Evolutionary conservation across 495 filamentous ascomycete species (phyloP), one percentile per base, ranked within the genome.

Genomic region (Amorphotheca resinae): DNA sequence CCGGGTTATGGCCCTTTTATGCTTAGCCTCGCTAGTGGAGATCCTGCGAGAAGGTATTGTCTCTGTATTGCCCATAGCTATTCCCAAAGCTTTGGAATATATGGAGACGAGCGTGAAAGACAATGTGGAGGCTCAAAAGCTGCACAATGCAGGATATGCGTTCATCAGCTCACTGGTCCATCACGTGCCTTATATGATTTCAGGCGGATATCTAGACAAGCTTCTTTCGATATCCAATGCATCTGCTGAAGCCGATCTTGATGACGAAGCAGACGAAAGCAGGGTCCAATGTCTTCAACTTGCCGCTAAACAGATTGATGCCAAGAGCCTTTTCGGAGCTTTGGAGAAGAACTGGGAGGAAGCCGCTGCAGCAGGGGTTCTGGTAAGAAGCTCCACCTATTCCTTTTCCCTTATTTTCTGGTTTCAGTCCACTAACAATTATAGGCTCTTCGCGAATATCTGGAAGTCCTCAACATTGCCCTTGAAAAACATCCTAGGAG

Each of bases 41-140:
- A 84, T 91, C 8, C 66, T 95, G n/a, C 77, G 79, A 28, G 81
- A 93, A 42, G 75, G 74, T 3, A 79, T 93, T 54, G 80, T 96
- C 31, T 82, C 89, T 0, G 66, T 95, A 0, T 63, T 95, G 8
- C 86, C 89, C 1, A 68, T 70, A 35, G 75, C 82, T 0, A 73
- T 95, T 25, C 76, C 75, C 4, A 78, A 69, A 46, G 75, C 80
- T 1, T 65, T 95, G 28, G 62, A 68, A 0, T 74, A 86, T 53
- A 69, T 95, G 38, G 68, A 74, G 26, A 55, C 70, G 30, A 82
- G 76, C 48, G 50, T 91, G 16, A 56, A 61, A 12, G 59, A 59
- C 21, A 70, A 68, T 11, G 63, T 62, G 33, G 63, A 68, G 33
- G 70, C 80, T 37, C 57, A 63, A 14, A 67, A 73, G 42, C 67